Evolutionary conservation across 345 rosid genomes (phyloP).

Genomic region (Alliaria petiolata): DNA sequence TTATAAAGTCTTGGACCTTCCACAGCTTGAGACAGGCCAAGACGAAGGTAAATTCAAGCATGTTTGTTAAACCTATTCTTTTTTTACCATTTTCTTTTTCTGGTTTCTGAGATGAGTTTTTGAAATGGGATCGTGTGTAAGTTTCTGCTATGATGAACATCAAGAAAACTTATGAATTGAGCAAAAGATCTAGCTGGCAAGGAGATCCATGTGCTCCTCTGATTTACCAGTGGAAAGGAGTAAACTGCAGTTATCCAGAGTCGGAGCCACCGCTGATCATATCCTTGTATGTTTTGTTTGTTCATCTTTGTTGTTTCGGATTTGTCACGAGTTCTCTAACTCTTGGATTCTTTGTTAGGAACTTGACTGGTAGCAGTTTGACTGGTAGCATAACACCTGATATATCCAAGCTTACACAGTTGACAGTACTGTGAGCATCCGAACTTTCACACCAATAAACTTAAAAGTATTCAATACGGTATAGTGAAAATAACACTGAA

Average conservation of each 20-base stretch:
- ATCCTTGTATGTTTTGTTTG: conserved; percentile 41
- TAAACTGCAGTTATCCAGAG: conserved; percentile 32
- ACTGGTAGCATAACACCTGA: conserved; percentile 29
- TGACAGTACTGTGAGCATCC: conserved; percentile 37
- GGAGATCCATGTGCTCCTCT: conserved; percentile 50
- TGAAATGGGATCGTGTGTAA: conserved; percentile 9
- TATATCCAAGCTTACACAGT: conserved; percentile 32
- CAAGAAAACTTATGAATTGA: conserved; percentile 35
- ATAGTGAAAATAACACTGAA: not conserved
- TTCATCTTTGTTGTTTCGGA: not conserved
- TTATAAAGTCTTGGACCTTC: conserved; percentile 20
- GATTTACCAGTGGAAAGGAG: conserved; percentile 37
- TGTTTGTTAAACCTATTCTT: not conserved
- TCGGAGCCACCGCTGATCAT: conserved; percentile 30
- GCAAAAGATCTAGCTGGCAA: conserved; percentile 33
- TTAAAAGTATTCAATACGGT: not conserved
- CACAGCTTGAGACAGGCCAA: conserved; percentile 15
- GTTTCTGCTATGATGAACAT: conserved; percentile 44
- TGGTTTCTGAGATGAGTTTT: not conserved
- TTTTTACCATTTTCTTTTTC: not conserved
- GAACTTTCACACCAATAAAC: not conserved
- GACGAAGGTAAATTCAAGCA: conserved; percentile 29
- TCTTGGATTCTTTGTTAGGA: conserved; percentile 18
- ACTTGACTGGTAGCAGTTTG: conserved; percentile 36
- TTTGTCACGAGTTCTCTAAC: not conserved